Percentiles rank a stretch among this genome's conserved stretches.
These are phyloP conservation scores for Dactylellina haptotyla DNA, from an alignment of 2,329 filamentous ascomycete genomes.

Conservation along the genomic window DNA sequence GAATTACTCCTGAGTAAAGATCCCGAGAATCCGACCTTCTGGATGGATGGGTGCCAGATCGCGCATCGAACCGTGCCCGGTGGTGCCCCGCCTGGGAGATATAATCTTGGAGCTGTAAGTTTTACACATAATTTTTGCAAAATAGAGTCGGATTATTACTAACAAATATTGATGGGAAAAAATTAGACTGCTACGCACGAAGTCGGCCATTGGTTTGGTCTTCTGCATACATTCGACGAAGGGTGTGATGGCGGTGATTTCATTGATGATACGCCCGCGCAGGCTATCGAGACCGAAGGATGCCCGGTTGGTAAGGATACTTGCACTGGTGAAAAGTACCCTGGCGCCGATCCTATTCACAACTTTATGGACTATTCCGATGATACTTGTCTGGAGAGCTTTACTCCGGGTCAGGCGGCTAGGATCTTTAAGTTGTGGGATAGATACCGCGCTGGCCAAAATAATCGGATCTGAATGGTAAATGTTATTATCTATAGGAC, in stretches of 20 bases:
- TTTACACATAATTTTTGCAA: no score
- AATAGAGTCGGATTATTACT: neutral
- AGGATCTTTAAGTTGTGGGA: constrained; percentile 63
- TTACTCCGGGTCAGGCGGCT: constrained; percentile 63
- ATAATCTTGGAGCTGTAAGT: constrained; percentile 12
- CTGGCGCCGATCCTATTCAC: constrained; percentile 59
- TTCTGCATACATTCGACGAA: constrained; percentile 65
- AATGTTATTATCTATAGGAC: no score
- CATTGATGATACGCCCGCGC: constrained; percentile 63
- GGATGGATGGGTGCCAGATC: constrained; percentile 62
- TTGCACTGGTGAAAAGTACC: constrained; percentile 56
- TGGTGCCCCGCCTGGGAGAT: constrained; percentile 61
- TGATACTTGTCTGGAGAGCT: constrained; percentile 64
- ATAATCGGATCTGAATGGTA: no score
- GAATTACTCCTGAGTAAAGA: constrained; percentile 56
- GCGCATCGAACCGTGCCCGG: constrained; percentile 60
- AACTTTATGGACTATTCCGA: constrained; percentile 62
- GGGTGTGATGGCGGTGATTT: constrained; percentile 62
- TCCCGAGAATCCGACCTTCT: constrained; percentile 59
- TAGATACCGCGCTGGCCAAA: neutral
- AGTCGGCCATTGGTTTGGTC: constrained; percentile 66
- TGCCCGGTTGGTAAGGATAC: constrained; percentile 61
- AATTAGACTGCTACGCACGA: constrained; percentile 56
- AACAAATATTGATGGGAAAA: neutral
- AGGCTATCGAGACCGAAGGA: constrained; percentile 59